Base-by-base conservation (phyloP, 306 rosid species). In the Prunus davidiana region DNA sequence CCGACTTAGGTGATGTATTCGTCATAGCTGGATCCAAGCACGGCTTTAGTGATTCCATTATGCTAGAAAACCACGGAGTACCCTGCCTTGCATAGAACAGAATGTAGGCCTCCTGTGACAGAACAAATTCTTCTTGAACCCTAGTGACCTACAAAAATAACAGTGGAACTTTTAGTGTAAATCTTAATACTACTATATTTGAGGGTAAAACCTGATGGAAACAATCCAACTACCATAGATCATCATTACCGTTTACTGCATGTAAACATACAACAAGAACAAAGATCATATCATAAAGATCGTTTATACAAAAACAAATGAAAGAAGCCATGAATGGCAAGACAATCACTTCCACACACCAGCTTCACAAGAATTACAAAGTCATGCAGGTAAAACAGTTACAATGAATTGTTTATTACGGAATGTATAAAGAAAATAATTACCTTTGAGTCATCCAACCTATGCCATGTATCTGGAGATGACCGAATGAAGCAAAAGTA, bases 391-490 rank as follows among this genome's bases (percentile, higher is more conserved):
- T 64, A 64, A 64, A 30, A 32, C 25, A 64, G 67, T 22, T 41
- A 10, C 15, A 10, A 20, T 43, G 50, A 72, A 57, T 15, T 47
- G 71, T 20, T 60, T 22, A 47, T n/a, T 22, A 19, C 49, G 51
- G 30, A 24, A 47, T 13, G 12, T 20, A 73, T 61, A 27, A 20
- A 4, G 54, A 13, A 70, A 69, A 70, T 43, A 41, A 64, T 27
- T 85, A 95, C 99, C 99, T 71, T 80, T 10, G 88, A 79, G 84
- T 95, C 99, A 79, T 95, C 97, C 84, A 95, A 54, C 77, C 79
- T 75, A 81, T 90, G 81, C 99, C 99, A 95, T 68, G 87, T 76
- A 70, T 87, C 89, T 13, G 96, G 91, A 61, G 92, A 83, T 49
- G 97, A 83, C 25, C 97, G 95, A 77, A 95, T 79, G 75, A 88